Percentiles rank a stretch among this genome's conserved stretches.
These are phyloP conservation scores for Diutina pseudorugosa DNA, from an alignment of 1,139 yeast species.

Conservation along the genomic window DNA sequence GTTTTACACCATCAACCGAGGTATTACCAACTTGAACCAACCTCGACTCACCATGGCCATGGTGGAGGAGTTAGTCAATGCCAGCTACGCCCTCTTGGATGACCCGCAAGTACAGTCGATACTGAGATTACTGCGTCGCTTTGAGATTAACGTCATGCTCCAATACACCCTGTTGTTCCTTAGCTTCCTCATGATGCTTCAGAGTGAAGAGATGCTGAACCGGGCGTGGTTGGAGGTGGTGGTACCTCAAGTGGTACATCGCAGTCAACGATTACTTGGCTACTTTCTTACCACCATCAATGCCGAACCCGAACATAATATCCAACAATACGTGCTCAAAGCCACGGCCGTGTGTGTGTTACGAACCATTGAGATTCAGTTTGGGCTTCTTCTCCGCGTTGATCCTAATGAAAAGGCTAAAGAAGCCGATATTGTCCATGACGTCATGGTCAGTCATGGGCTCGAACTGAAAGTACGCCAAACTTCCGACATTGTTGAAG, in stretches of 20 bases:
- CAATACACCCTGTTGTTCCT: conserved; percentile 21
- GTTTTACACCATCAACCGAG: conserved; percentile 1
- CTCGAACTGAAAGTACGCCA: not conserved
- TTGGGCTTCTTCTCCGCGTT: not conserved
- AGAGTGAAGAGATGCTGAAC: conserved; percentile 19
- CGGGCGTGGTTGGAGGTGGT: not conserved
- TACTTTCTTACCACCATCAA: not conserved
- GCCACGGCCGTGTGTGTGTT: not conserved
- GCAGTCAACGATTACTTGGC: not conserved
- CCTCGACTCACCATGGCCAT: not conserved
- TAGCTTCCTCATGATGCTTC: conserved; percentile 21
- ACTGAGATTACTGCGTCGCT: conserved; percentile 7
- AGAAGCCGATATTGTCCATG: not conserved
- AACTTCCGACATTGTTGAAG: not conserved
- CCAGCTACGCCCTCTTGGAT: not conserved
- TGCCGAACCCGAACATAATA: not conserved
- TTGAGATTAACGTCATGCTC: conserved; percentile 19
- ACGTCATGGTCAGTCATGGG: not conserved
- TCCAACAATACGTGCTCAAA: not conserved
- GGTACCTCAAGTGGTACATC: not conserved
- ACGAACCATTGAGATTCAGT: not conserved
- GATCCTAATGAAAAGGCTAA: not conserved
- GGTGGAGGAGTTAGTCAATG: not conserved
- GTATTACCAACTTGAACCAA: not conserved
- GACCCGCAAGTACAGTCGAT: not conserved